Evolutionary conservation across 2,329 filamentous ascomycete species (phyloP), one percentile per base, ranked within the genome.

Genomic region (Pseudogymnoascus sp.): DNA sequence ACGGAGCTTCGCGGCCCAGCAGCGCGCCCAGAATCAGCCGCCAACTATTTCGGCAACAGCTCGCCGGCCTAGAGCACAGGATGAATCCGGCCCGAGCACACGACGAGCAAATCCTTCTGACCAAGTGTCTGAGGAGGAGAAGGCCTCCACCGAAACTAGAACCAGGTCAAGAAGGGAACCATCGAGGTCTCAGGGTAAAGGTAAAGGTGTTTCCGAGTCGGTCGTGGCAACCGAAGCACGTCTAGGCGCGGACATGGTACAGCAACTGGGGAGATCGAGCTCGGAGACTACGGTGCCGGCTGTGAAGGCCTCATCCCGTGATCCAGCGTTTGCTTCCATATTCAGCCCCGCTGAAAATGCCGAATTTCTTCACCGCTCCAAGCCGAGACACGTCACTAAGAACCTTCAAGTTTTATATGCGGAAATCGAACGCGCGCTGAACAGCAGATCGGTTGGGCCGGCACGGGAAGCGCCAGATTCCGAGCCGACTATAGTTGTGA

Each of bases 1-100:
- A 8, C 84, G 87, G 69, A 88, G 85, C 70, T 88, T 87, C 71
- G 85, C 85, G 11, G 85, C 85, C 3, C 85, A 88, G 67, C 85
- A 88, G 67, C 76, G 85, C 66, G 82, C 83, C 23, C 84, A 85
- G 65, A 78, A 78, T 66, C 79, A 78, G 63, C 79, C 82, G 5
- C 64, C 71, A 55, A 30, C 30, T 19, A 36, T 42, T 16, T 36
- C 36, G 14, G 23, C 62, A 12, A 35, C 60, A 23, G 28, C 39
- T 28, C 62, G 60, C 16, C 14, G 25, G 30, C 36, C 60, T n/a
- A 62, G 60, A 45, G 14, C 49, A 22, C 60, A 41, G 22, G 62
- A 23, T 12, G 36, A 38, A 33, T 33, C 60, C 22, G 30, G 38
- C 7, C 16, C 45, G 5, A 25, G 22, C 22, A 33, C 30, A 22